These are phyloP conservation scores for Sarcodon aspratus DNA, from an alignment of 768 basidiomycete species.

Conservation along the genomic window DNA sequence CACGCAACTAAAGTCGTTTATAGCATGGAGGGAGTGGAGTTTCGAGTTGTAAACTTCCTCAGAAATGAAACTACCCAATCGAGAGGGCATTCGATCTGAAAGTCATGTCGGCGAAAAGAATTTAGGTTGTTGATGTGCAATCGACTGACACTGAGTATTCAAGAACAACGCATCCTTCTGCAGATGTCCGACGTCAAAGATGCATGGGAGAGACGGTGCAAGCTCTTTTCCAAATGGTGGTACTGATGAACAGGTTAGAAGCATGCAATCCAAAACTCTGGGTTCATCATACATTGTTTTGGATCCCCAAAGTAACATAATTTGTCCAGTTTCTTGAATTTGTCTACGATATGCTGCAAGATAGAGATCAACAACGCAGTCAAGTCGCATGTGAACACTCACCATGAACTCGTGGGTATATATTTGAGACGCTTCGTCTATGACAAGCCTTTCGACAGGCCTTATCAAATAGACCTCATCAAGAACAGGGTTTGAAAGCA, in stretches of 20 bases:
- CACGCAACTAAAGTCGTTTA: constrained; percentile 23
- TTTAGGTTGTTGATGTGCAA: not conserved
- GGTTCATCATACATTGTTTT: constrained; percentile 29
- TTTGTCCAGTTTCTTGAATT: constrained; percentile 27
- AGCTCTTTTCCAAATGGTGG: constrained; percentile 38
- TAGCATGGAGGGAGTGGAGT: constrained; percentile 26
- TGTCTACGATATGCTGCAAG: too few relatives aligned
- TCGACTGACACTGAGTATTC: constrained; percentile 31
- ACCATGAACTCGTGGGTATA: constrained; percentile 38
- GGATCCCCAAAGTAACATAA: constrained; percentile 46
- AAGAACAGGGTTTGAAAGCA: too few relatives aligned
- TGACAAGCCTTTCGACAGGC: too few relatives aligned
- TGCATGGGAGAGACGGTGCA: constrained; percentile 25
- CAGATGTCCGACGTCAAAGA: constrained; percentile 36
- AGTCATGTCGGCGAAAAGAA: not conserved
- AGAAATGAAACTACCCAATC: constrained; percentile 40
- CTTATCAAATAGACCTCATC: too few relatives aligned
- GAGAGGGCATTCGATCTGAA: constrained; percentile 41
- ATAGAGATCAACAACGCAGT: constrained; percentile 4
- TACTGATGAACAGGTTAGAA: constrained; percentile 19
- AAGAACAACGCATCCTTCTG: constrained; percentile 24
- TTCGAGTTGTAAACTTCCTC: constrained; percentile 26
- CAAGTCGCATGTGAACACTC: not conserved
- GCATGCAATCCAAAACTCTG: not conserved
- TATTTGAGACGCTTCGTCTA: constrained; percentile 46